phyloP scores from a whole-genome alignment of 2,329 filamentous ascomycete genomes.

The Alternaria triticimaculans region DNA sequence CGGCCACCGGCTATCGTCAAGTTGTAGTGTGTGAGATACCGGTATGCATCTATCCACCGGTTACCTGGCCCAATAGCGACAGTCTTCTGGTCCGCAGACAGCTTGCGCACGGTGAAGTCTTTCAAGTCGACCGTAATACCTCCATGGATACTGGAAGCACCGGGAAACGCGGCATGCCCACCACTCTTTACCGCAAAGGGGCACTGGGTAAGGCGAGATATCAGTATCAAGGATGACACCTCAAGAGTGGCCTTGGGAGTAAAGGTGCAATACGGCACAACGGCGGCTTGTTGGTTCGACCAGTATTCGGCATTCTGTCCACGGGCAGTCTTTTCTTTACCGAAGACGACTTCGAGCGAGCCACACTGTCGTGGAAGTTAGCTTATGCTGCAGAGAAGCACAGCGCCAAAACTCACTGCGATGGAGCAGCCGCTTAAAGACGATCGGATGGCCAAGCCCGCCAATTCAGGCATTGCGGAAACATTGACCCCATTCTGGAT shows the following conservation, averaged over 20 bases:
- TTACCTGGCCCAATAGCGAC: neutral
- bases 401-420: neutral
- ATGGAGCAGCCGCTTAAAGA: neutral
- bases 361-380: neutral
- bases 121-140: neutral
- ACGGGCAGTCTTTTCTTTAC: neutral
- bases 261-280: neutral
- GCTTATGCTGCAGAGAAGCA: neutral
- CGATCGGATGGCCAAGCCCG: neutral
- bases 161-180: neutral
- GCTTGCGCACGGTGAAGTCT: neutral
- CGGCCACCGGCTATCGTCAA: neutral
- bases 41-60: neutral
- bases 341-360: neutral
- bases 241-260: neutral
- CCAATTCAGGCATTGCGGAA: neutral
- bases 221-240: neutral
- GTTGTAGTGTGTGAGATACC: neutral
- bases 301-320: neutral
- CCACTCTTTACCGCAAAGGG: neutral
- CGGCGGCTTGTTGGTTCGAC: neutral
- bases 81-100: neutral
- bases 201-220: neutral
- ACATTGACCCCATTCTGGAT: neutral
- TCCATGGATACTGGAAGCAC: neutral